These are phyloP conservation scores for Dissophora globulifera DNA, from an alignment of 192 early-diverging fungal genomes.

Conservation along the genomic window DNA sequence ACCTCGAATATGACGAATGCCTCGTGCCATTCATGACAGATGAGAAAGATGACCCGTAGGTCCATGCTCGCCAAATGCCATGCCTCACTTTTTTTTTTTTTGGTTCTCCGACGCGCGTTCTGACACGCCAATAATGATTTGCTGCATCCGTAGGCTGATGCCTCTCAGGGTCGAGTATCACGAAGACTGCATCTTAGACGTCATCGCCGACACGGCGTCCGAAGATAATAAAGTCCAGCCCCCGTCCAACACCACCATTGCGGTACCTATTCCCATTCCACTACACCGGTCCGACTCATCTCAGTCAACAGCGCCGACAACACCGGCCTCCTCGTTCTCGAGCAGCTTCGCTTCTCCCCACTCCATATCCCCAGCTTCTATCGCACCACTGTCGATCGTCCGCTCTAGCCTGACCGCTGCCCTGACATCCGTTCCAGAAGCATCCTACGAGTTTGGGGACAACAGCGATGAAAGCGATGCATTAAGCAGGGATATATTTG, in stretches of 20 bases:
- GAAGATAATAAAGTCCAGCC: too few relatives aligned
- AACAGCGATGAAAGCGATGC: too few relatives aligned
- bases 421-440: neutral
- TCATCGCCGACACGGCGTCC: neutral
- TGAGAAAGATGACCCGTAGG: slow-evolving; percentile 23
- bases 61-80: neutral
- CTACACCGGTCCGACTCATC: neutral
- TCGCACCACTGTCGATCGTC: slow-evolving; percentile 10
- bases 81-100: too few relatives aligned
- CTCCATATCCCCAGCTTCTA: slow-evolving; percentile 1
- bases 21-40: slow-evolving; percentile 33
- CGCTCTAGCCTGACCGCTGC: neutral
- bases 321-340: slow-evolving; percentile 4
- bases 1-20: slow-evolving; percentile 11
- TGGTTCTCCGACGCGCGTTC: neutral
- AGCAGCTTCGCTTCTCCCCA: neutral
- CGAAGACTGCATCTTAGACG: slow-evolving; percentile 15
- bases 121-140: neutral
- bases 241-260: neutral
- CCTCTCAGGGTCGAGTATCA: slow-evolving; percentile 15
- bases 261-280: slow-evolving; percentile 3
- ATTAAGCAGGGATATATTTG: too few relatives aligned
- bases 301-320: slow-evolving; percentile 9
- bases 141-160: neutral
- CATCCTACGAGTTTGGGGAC: neutral